Evolutionary conservation across 2,329 filamentous ascomycete species (phyloP).

Genomic region (Fusarium denticulatum): DNA sequence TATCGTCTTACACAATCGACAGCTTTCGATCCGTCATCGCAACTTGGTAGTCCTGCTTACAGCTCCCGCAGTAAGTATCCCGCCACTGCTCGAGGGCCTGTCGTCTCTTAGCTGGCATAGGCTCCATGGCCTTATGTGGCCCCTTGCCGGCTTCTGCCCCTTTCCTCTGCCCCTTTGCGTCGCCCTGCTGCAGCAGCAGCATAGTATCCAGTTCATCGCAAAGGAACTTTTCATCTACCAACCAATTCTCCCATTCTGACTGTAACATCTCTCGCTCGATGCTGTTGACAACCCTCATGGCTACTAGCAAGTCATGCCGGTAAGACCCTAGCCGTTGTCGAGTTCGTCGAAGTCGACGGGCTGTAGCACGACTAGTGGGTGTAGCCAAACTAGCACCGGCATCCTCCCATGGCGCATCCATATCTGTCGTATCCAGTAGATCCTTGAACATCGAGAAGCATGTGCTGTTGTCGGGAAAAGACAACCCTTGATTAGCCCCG

Average conservation of each 20-base stretch:
- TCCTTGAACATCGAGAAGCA: conserved; percentile 70
- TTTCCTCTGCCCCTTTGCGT: conserved; percentile 28
- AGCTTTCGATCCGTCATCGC: conserved; percentile 47
- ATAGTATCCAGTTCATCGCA: conserved; percentile 71
- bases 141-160: conserved; percentile 26
- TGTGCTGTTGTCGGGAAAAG: conserved; percentile 60
- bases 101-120: conserved; percentile 45
- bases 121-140: conserved; percentile 47
- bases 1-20: conserved; percentile 22
- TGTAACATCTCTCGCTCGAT: conserved; percentile 87
- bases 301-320: conserved; percentile 89
- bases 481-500: conserved; percentile 47
- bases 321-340: conserved; percentile 85
- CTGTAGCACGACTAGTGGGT: conserved; percentile 62
- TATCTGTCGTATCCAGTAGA: conserved; percentile 66
- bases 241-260: conserved; percentile 94
- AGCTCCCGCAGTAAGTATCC: conserved; percentile 66
- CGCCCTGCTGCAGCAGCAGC: conserved; percentile 52
- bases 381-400: conserved; percentile 60
- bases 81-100: conserved; percentile 60
- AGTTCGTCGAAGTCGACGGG: conserved; percentile 77
- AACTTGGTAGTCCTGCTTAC: conserved; percentile 55
- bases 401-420: conserved; percentile 66
- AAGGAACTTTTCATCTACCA: conserved; percentile 78
- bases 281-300: conserved; percentile 87